Evolutionary conservation across 2,329 filamentous ascomycete species (phyloP).

Genomic region (Aurifilum marmelostoma): DNA sequence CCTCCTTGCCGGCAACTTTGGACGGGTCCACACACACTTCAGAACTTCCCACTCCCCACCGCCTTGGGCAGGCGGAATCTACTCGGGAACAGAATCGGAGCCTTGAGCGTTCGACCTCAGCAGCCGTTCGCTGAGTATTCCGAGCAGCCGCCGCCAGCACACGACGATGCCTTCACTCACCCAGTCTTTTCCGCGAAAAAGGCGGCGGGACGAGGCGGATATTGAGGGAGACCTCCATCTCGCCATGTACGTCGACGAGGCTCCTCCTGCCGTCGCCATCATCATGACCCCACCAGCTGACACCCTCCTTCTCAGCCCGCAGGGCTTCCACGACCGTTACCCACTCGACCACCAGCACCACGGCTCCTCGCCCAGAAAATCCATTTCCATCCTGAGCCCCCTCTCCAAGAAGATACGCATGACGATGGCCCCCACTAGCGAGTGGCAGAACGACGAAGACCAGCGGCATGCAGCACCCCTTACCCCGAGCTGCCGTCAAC

Average conservation of each 20-base stretch:
- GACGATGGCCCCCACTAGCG: background rate
- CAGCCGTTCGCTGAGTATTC: background rate
- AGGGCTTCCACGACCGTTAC: constrained; percentile 18
- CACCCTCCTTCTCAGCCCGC: constrained; percentile 22
- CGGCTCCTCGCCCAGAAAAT: constrained; percentile 20
- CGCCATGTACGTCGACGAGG: constrained; percentile 25
- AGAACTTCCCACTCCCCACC: background rate
- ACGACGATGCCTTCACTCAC: constrained; percentile 28
- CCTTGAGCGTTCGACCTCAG: background rate
- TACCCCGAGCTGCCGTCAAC: constrained; percentile 16
- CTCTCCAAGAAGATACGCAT: constrained; percentile 28
- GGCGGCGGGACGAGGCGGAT: constrained; percentile 27
- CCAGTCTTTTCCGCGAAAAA: constrained; percentile 23
- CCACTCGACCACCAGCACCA: constrained; percentile 24
- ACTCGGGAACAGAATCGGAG: background rate
- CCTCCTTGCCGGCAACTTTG: background rate
- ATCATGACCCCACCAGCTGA: constrained; percentile 23
- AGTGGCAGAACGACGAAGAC: constrained; percentile 13
- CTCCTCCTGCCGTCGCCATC: background rate
- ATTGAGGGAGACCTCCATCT: constrained; percentile 22
- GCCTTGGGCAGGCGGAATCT: background rate
- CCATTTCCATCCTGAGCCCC: constrained; percentile 24
- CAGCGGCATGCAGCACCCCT: constrained; percentile 7
- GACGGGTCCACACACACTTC: background rate
- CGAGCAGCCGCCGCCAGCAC: too few relatives aligned